A percentile compares a stretch with the other conserved stretches of the same genome.
Evolutionary conservation across 139 green algal species (phyloP).

Genomic region (Auxenochlorella pyrenoidosa): DNA sequence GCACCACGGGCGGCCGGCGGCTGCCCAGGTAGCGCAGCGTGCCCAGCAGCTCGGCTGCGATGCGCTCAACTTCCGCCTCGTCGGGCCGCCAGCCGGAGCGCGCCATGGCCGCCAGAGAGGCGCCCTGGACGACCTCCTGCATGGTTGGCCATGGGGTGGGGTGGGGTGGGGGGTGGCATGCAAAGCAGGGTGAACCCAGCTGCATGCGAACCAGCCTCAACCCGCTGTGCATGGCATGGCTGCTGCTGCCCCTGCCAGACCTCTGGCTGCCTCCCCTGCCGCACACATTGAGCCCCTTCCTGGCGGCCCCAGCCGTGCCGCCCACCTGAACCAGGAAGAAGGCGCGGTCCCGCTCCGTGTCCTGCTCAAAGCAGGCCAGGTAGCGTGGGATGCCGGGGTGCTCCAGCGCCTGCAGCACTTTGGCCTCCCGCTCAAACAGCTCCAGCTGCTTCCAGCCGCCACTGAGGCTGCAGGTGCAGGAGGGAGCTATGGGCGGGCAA

Average conservation of each 20-base stretch:
- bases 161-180: too few relatives aligned
- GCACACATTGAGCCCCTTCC: too few relatives aligned
- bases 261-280: too few relatives aligned
- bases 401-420: conserved; percentile 54
- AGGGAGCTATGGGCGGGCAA: too few relatives aligned
- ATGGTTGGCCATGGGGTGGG: too few relatives aligned
- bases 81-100: conserved; percentile 60
- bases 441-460: conserved; percentile 93
- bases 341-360: conserved; percentile 70
- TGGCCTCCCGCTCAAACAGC: conserved; percentile 92
- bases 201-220: too few relatives aligned
- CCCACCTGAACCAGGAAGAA: conserved; percentile 92
- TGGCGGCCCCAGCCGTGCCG: too few relatives aligned
- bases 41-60: conserved; percentile 74
- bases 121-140: too few relatives aligned
- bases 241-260: too few relatives aligned
- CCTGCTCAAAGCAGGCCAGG: conserved; percentile 92
- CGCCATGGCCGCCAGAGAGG: conserved; percentile 74
- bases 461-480: conserved; percentile 26
- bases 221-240: too few relatives aligned
- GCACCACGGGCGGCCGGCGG: conserved; percentile 58
- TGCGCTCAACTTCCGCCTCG: conserved; percentile 61
- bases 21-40: conserved; percentile 84
- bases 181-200: too few relatives aligned
- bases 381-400: conserved; percentile 83